Percentiles rank a stretch among this genome's conserved stretches.
Conservation (phyloP, 169 alveolate genomes). For the Eimeria falciformis region DNA sequence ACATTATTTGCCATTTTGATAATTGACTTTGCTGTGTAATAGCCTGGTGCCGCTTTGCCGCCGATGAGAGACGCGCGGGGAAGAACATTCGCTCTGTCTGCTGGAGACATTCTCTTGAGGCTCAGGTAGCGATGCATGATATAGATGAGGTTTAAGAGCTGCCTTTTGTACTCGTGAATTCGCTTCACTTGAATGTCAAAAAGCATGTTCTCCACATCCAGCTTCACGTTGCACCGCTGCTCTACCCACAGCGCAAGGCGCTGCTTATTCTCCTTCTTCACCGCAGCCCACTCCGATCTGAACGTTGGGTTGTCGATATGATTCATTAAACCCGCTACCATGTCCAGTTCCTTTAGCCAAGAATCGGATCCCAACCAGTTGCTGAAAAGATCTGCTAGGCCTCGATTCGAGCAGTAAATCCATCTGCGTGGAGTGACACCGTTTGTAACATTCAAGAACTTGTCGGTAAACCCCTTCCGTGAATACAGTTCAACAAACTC, state of each 20-base stretch:
- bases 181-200: slow-evolving; percentile 95
- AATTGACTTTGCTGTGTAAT: slow-evolving; percentile 93
- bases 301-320: slow-evolving; percentile 84
- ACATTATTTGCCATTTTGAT: slow-evolving; percentile 93
- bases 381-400: slow-evolving; percentile 90
- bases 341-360: slow-evolving; percentile 90
- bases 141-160: slow-evolving; percentile 91
- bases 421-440: slow-evolving; percentile 98
- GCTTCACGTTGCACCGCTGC: slow-evolving; percentile 78
- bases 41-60: slow-evolving; percentile 96
- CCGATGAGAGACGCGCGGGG: slow-evolving; percentile 94
- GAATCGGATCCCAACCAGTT: slow-evolving; percentile 91
- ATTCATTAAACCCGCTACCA: slow-evolving; percentile 84
- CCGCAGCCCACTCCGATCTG: slow-evolving; percentile 87
- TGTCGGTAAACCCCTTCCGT: slow-evolving; percentile 84
- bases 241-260: slow-evolving; percentile 90
- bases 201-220: slow-evolving; percentile 85
- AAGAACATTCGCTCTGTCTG: slow-evolving; percentile 86
- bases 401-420: slow-evolving; percentile 93
- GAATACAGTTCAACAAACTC: slow-evolving; percentile 90
- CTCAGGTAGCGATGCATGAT: slow-evolving; percentile 88
- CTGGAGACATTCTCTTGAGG: slow-evolving; percentile 83
- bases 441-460: slow-evolving; percentile 94
- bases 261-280: slow-evolving; percentile 88
- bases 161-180: slow-evolving; percentile 96